phyloP scores from a whole-genome alignment of 805 yeast genomes.

The Candida montana region DNA sequence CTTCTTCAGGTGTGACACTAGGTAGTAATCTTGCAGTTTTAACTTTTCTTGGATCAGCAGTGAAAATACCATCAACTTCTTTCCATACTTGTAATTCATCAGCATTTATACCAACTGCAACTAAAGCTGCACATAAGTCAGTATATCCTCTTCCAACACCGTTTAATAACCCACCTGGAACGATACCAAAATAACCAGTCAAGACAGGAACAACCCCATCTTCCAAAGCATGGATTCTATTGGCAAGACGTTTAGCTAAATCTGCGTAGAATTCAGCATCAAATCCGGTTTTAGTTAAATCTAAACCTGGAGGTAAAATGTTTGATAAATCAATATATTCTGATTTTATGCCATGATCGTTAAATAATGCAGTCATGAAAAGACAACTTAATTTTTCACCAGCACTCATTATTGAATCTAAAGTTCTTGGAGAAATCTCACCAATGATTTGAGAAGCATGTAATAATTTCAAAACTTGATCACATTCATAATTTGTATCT shows the following conservation, averaged over 20 bases:
- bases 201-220: constrained; percentile 69
- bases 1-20: constrained; percentile 96
- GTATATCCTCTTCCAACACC: constrained; percentile 98
- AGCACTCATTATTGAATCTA: constrained; percentile 84
- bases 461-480: constrained; percentile 60
- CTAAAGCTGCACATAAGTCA: constrained; percentile 93
- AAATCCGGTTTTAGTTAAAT: constrained; percentile 47
- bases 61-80: constrained; percentile 97
- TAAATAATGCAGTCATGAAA: constrained; percentile 80
- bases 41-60: constrained; percentile 97
- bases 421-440: constrained; percentile 82
- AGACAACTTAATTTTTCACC: constrained; percentile 92
- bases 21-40: constrained; percentile 78
- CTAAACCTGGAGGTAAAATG: constrained; percentile 60
- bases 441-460: constrained; percentile 89
- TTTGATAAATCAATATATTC: constrained; percentile 73
- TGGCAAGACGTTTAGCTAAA: constrained; percentile 48
- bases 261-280: constrained; percentile 61
- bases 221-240: constrained; percentile 38
- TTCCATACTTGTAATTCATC: constrained; percentile 98
- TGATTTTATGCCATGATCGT: constrained; percentile 76
- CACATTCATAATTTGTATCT: constrained; percentile 62
- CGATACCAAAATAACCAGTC: constrained; percentile 91
- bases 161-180: constrained; percentile 92
- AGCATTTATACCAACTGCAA: constrained; percentile 89